Conservation (phyloP, 75 land plant species). For the Chamaecyparis obtusa region DNA sequence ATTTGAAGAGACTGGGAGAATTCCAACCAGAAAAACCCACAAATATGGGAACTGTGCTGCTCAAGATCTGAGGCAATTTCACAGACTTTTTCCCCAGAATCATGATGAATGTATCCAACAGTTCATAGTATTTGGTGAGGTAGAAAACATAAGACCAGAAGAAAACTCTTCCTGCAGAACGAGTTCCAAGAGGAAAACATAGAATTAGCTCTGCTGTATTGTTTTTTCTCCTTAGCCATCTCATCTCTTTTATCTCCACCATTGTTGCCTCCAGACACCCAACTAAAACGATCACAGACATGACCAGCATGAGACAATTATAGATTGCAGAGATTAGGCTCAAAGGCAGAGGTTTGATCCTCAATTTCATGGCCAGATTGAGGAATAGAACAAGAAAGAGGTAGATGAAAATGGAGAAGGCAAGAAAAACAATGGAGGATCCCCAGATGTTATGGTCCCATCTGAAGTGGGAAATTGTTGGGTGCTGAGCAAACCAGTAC, state of each 20-base stretch:
- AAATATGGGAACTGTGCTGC: slow-evolving; percentile 24
- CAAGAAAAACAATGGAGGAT: slow-evolving; percentile 26
- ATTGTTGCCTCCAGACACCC: slow-evolving; percentile 51
- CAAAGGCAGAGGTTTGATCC: slow-evolving; percentile 52
- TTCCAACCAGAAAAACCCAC: slow-evolving; percentile 45
- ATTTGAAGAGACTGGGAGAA: slow-evolving; percentile 43
- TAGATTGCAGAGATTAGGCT: slow-evolving; percentile 71
- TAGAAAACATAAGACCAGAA: slow-evolving; percentile 54
- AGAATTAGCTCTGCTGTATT: slow-evolving; percentile 12
- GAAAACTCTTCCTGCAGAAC: slow-evolving; percentile 39
- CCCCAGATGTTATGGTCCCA: slow-evolving; percentile 23
- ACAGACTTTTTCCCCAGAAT: slow-evolving; percentile 23
- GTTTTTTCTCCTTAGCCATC: slow-evolving; percentile 68
- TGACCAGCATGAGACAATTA: slow-evolving; percentile 46
- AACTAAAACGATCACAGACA: slow-evolving; percentile 49
- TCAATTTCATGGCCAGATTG: slow-evolving; percentile 20
- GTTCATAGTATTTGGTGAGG: slow-evolving; percentile 39
- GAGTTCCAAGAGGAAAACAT: slow-evolving; percentile 43
- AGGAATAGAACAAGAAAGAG: slow-evolving; percentile 16
- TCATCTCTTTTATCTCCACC: slow-evolving; percentile 71
- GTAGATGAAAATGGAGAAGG: slow-evolving; percentile 16
- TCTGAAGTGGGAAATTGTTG: slow-evolving; percentile 22
- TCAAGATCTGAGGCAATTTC: slow-evolving; percentile 34
- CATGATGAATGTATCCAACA: slow-evolving; percentile 33
- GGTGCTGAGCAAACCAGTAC: slow-evolving; percentile 36